These are phyloP conservation scores for Leishmania turanica DNA, from an alignment of 208 protist species.

Conservation along the genomic window DNA sequence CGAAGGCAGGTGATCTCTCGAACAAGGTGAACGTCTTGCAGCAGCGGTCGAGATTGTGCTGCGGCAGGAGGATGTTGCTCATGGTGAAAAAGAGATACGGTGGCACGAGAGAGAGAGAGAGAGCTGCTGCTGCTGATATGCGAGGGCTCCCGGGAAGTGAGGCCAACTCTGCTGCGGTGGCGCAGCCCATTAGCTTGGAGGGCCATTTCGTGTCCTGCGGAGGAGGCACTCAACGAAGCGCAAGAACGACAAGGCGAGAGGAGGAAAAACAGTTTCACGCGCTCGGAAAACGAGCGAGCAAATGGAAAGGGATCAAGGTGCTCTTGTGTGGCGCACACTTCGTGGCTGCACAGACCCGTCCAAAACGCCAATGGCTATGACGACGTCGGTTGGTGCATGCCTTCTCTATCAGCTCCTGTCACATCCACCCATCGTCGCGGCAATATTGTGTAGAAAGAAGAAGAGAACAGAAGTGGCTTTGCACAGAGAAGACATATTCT, in stretches of 20 bases:
- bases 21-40: neutral
- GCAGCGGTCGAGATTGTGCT: conserved; percentile 17
- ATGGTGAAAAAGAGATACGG: neutral
- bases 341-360: too few species aligned
- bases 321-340: too few species aligned
- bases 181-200: neutral
- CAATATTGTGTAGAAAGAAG: neutral
- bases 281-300: neutral
- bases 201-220: neutral
- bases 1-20: neutral
- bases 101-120: neutral
- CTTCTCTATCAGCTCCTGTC: neutral
- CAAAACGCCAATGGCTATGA: too few species aligned
- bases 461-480: too few species aligned
- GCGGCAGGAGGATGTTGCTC: conserved; percentile 15
- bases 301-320: too few species aligned
- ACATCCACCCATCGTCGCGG: neutral
- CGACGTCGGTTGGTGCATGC: neutral
- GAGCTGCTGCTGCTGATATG: neutral
- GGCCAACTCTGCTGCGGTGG: neutral
- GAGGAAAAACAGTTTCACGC: neutral
- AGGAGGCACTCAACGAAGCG: neutral
- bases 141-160: neutral
- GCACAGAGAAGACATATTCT: too few species aligned
- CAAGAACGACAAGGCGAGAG: neutral